A percentile compares a stretch with the other conserved stretches of the same genome.
phyloP scores from a whole-genome alignment of 1,284 basidiomycete species.

The Coniferiporia weirii region DNA sequence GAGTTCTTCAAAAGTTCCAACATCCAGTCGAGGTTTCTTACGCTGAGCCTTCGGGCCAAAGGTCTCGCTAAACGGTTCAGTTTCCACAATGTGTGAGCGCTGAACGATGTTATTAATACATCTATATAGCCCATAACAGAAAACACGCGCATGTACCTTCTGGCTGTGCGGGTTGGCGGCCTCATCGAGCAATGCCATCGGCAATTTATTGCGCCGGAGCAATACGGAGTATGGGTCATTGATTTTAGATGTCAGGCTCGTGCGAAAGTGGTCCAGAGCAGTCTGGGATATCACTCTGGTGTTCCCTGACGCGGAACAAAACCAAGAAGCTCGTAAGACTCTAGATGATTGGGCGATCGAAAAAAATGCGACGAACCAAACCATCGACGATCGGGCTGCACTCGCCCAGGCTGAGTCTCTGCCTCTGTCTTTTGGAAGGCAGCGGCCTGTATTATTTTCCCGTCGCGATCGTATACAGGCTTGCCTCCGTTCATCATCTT shows the following conservation, averaged over 20 bases:
- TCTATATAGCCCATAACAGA: constrained; percentile 3
- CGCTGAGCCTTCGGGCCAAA: constrained; percentile 93
- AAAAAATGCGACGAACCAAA: constrained; percentile 63
- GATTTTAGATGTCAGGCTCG: constrained; percentile 76
- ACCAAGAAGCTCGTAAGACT: constrained; percentile 8
- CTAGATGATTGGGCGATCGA: background rate
- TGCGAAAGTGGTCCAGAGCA: constrained; percentile 91
- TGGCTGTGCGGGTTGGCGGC: constrained; percentile 71
- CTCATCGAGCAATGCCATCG: constrained; percentile 90
- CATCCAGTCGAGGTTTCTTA: constrained; percentile 80
- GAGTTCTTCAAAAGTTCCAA: constrained; percentile 85
- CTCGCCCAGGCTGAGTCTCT: constrained; percentile 81
- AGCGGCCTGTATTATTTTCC: constrained; percentile 87
- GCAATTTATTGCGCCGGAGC: constrained; percentile 86
- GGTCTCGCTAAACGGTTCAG: constrained; percentile 87
- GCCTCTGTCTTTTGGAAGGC: constrained; percentile 90
- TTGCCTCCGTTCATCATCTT: constrained; percentile 93
- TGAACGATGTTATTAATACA: constrained; percentile 27
- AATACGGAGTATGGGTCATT: constrained; percentile 94
- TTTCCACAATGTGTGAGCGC: constrained; percentile 89
- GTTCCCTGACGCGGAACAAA: constrained; percentile 58
- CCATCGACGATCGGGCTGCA: constrained; percentile 92
- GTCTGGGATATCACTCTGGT: constrained; percentile 97
- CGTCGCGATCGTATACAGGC: constrained; percentile 82
- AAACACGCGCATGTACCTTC: constrained; percentile 51